Base-by-base conservation (phyloP, 768 basidiomycete species). In the Termitomyces sp. region DNA sequence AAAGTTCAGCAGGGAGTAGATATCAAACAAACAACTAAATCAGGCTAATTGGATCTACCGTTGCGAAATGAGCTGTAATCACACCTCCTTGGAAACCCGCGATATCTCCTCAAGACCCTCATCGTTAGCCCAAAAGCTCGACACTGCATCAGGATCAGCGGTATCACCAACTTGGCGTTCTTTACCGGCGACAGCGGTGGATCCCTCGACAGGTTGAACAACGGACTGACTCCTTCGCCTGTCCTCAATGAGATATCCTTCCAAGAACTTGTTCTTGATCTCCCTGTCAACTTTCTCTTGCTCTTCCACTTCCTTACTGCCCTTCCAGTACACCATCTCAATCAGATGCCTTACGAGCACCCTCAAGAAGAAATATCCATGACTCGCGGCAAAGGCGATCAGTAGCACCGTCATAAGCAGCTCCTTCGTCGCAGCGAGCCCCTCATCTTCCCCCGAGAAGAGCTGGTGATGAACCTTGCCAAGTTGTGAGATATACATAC, bases 381-480 rank as follows among this genome's bases (percentile, higher is more conserved):
- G 96, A 44, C 86, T 89, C n/a, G 93, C 86, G 4, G 82, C 79
- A 40, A 98, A 79, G 1, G 93, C 89, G 41, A 96, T 74, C 19
- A 92, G 70, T 9, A 85, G 69, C 3, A 90, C 85, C 32, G 83
- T 84, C 56, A 85, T 59, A 8, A 92, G 70, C 9, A 87, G 64
- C 44, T 80, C 76, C 58, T 73, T 72, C 35, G 75, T 80, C 11
- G 76, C 80, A 17, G 69, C 70, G 6, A 60, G 55, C 45, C 67
- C 47, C 40, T 46, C 55, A 6, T 50, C 56, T 37, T 42, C 50
- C 41, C 52, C 48, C 10, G 61, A 60, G 54, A 67, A 65, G 46
- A 70, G 64, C 41, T 69, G 63, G 51, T 61, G 59, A 55, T 69
- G 67, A n/a, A 69, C 66, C 55, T 62, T 66, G 52, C 66, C 64